Base-by-base conservation (phyloP, 257 asterid species). In the Solanum chilense region DNA sequence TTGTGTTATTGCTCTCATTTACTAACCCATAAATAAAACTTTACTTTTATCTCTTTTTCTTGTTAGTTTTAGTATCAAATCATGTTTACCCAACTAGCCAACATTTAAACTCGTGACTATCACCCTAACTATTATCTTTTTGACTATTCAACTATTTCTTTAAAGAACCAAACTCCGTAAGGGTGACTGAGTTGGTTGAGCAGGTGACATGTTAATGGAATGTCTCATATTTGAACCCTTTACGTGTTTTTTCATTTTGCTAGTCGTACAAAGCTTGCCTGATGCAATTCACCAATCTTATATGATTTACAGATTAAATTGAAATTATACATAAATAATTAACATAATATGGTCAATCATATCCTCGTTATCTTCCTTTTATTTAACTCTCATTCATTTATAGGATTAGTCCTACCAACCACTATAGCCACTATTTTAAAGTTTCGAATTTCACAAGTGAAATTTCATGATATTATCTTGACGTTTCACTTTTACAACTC, bases 141-240 rank as follows among this genome's bases (percentile, higher is more conserved):
- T 77, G 37, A n/a, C 37, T 77, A 44, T 15, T 78, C 2, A 77
- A 25, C 47, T 9, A 8, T 27, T 25, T 78, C 18, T 45, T 27
- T 18, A 45, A 18, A 47, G 12, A 16, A 5, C 3, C 23, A 27
- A 80, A 33, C 6, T 33, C 0, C 0, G 4, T 18, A 4, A 16
- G 25, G 9, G 3, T 33, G 2, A 16, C 0, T 5, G 25, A 70
- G 7, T 33, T 71, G 1, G 2, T 71, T 71, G 5, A 71, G 9
- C 14, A 33, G 0, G 25, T 71, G 2, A 71, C 33, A 6, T 71
- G 6, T 8, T 0, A 29, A 69, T 2, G 10, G 0, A 6, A 0
- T 4, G 1, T 13, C 1, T 71, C 0, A 9, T 0, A 2, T 71
- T 71, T 1, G 6, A 33, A 33, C 0, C 21, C 0, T 1, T 13